Evolutionary conservation across 257 asterid species (phyloP).

Genomic region (Solanum arcanum): DNA sequence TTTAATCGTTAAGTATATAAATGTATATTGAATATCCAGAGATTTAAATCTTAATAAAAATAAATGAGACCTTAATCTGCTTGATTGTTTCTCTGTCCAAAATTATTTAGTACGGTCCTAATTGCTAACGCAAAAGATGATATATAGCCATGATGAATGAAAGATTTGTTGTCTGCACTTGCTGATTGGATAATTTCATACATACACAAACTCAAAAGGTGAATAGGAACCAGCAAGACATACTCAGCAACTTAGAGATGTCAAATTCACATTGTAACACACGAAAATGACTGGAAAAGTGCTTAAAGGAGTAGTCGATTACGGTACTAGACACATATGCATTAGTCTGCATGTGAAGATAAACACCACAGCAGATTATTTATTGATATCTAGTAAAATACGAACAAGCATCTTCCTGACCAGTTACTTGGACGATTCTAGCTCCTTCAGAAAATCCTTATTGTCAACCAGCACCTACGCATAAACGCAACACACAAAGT

Average conservation of each 20-base stretch:
- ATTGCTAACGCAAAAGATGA: neutral
- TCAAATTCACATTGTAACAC: neutral
- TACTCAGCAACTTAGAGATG: neutral
- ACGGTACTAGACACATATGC: neutral
- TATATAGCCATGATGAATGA: neutral
- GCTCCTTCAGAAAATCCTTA: conserved; percentile 84
- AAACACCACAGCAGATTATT: neutral
- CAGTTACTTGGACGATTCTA: conserved; percentile 23
- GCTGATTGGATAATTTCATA: neutral
- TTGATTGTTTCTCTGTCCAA: neutral
- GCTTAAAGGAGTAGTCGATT: neutral
- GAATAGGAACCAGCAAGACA: neutral
- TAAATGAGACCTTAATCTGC: neutral
- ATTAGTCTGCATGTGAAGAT: neutral
- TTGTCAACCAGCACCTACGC: conserved; percentile 86
- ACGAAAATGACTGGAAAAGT: neutral
- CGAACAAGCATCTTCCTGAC: neutral
- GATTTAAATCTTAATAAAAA: neutral
- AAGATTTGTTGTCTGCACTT: neutral
- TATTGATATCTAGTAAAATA: neutral
- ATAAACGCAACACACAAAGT: neutral
- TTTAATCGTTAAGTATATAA: too few relatives aligned
- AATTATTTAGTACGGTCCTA: neutral
- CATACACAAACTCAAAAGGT: neutral
- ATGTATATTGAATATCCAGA: neutral